Evolutionary conservation across 2,329 filamentous ascomycete genomes (phyloP), one percentile per base, ranked within the genome.

Genomic region (Didymellaceae sp.): DNA sequence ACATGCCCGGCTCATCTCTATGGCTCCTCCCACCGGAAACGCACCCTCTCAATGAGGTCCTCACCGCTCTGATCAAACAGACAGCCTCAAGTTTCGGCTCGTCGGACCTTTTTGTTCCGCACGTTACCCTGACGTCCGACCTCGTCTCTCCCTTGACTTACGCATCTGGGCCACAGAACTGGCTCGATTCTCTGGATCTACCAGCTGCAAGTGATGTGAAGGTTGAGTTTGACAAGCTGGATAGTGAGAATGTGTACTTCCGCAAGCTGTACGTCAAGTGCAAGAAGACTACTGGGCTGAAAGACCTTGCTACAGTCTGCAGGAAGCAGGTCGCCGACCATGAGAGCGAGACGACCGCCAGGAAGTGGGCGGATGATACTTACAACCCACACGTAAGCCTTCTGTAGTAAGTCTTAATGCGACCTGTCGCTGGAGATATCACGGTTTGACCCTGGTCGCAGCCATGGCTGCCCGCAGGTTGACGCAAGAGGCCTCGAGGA

Each of bases 101-200:
- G n/a, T 58, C 66, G 7, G 55, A 71, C 34, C 54, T 65, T 10
- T 78, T 78, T 61, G 54, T 74, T 41, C 74, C 75, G 3, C 75
- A 78, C 51, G 51, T 78, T 32, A 78, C 75, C 5, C 54, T 78
- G 13, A 77, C 74, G 1, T 72, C 73, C 11, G 65, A 73, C 31
- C 20, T 48, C 18, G 70, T 76, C 17, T 33, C 42, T 0, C 53
- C 61, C 0, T 58, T 58, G 3, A 41, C 56, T 18, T 68, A 72
- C 40, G 51, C 37, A 3, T 30, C 61, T n/a, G 59, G 70, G 30
- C 66, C 73, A 0, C 74, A 76, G 45, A 52, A 50, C 24, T 77
- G 71, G 73, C 68, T 77, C 4, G 65, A 73, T 14, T 48, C 48
- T 2, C 53, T 77, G 2, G 21, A 58, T 1, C 55, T 75, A 13